These are phyloP conservation scores for Wickerhamiella pararugosa DNA, from an alignment of 1,139 yeast genomes.

Conservation along the genomic window DNA sequence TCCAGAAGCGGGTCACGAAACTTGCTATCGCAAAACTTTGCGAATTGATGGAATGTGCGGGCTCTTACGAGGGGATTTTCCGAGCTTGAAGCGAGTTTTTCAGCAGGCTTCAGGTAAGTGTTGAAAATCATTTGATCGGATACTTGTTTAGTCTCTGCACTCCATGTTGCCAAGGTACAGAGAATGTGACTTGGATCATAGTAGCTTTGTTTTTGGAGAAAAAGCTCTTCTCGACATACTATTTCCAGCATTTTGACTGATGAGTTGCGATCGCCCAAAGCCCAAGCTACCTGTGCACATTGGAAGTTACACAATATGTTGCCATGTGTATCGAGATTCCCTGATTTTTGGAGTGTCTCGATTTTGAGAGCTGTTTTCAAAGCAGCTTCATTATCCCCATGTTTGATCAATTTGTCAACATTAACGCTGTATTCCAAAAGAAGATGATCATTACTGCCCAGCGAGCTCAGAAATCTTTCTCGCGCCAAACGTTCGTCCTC, in stretches of 20 bases:
- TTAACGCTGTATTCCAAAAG: conserved; percentile 11
- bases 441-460: neutral
- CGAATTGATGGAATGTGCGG: conserved; percentile 43
- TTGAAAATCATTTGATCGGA: conserved; percentile 43
- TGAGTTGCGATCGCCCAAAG: conserved; percentile 36
- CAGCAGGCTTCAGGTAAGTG: conserved; percentile 35
- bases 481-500: conserved; percentile 20
- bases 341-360: conserved; percentile 25
- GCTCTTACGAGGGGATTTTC: conserved; percentile 23
- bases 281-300: conserved; percentile 46
- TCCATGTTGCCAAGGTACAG: conserved; percentile 47
- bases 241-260: conserved; percentile 37
- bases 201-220: conserved; percentile 1
- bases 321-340: neutral
- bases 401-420: conserved; percentile 21
- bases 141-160: conserved; percentile 53
- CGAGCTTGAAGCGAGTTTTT: conserved; percentile 12
- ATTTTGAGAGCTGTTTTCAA: conserved; percentile 36
- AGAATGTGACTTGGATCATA: conserved; percentile 13
- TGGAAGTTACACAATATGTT: conserved; percentile 29
- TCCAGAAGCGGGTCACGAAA: conserved; percentile 32
- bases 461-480: conserved; percentile 23
- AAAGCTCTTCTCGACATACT: conserved; percentile 3
- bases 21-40: conserved; percentile 62
- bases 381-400: conserved; percentile 32